Base-by-base conservation (phyloP, 768 basidiomycete species). In the Suillus tomentosus region DNA sequence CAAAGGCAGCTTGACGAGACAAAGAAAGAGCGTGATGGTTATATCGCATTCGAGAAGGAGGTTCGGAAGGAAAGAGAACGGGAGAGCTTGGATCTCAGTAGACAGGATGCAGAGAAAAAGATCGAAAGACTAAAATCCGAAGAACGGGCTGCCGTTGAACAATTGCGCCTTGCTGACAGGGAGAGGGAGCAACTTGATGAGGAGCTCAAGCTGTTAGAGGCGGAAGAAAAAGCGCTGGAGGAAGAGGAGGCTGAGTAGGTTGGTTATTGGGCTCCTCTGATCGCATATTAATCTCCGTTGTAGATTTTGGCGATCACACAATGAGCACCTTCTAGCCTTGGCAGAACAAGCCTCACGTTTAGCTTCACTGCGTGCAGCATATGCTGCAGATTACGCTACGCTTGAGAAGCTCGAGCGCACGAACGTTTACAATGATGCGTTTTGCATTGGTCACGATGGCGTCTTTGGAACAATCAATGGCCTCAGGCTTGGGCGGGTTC, bases 391-490 rank as follows among this genome's bases (percentile, higher is more conserved):
- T 70, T 83, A 89, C 22, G 84, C 83, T 13, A 89, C 88, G 4
- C 81, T 92, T 17, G 92, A 94, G 72, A 91, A 92, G 74, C 82
- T 97, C 13, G 91, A 95, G 72, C 85, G 90, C 60, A 94, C 94
- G 3, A 97, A 97, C 72, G 95, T 97, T 27, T 96, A 96, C 79
- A 95, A 95, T 65, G 95, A 97, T 70, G 92, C 94, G 0, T 97
- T 97, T 72, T 95, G 94, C 71, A 96, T 96, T 68, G 94, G 95
- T 3, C 94, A 95, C 66, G 95, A 96, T 70, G 93, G 94, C 6
- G 91, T 92, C 1, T 95, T 99, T 71, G 97, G 95, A 2, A 99
- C 96, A n/a, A 98, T 99, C 76, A 99, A 99, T 70, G 95, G 95
- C 3, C 82, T 99, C 15, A 86, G 97, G 43, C 78, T 99, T 24